Base-by-base conservation (phyloP, 2,329 filamentous ascomycete genomes). In the Beauveria sp. region DNA sequence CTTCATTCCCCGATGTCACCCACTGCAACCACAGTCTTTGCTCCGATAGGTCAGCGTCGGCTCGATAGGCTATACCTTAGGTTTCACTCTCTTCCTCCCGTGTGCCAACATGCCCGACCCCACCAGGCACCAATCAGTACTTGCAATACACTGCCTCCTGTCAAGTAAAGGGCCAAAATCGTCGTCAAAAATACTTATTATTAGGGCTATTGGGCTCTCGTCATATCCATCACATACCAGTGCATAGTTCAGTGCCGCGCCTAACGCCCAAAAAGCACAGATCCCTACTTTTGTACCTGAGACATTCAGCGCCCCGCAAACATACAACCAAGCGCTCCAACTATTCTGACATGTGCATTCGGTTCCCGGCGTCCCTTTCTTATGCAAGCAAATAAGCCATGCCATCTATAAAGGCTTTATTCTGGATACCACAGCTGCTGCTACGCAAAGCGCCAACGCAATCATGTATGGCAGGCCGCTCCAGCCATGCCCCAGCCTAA, bases 31-130 rank as follows among this genome's bases (percentile, higher is more conserved):
- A 58, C 24, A 28, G 18, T 34, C 22, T 28, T 43, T 43, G 46
- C 34, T 50, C 34, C 55, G 47, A 58, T 58, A 58, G 55, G 55
- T 58, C 55, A 51, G 55, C 55, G 9, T 10, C 41, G 7, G 40
- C 5, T 55, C 52, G 8, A 43, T 37, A 37, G 34, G 14, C 34
- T 37, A 7, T 28, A 37, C 34, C 34, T 12, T 37, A 5, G 18
- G 53, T 55, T 55, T 55, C 52, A 30, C 40, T 44, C 18, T 9
- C 22, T 26, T 8, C 22, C 20, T 16, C 3, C 40, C 3, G 22
- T 20, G 34, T 47, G 43, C 18, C 34, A 30, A 20, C 22, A 16
- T 43, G 55, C 46, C 46, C 55, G 8, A 58, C 46, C 7, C 9
- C 16, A 18, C 18, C 24, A 12, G 22, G 16, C 24, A 28, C 14